A percentile compares a stretch with the other conserved stretches of the same genome.
These are phyloP conservation scores for Trametes villosa DNA, from an alignment of 768 basidiomycete genomes.

Conservation along the genomic window DNA sequence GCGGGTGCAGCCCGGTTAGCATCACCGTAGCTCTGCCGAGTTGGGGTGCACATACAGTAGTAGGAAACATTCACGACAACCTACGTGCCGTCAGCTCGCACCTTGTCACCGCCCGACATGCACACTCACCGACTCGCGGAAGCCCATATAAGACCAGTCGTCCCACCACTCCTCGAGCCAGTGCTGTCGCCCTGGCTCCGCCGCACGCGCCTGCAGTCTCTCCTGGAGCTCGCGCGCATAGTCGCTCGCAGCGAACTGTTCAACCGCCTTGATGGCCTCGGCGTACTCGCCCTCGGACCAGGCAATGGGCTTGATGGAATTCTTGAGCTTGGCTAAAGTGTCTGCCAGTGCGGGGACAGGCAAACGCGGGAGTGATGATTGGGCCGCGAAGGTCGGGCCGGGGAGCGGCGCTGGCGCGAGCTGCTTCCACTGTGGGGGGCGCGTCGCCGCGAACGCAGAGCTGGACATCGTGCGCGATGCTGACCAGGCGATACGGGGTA, in stretches of 20 bases:
- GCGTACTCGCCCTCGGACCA: conserved; percentile 62
- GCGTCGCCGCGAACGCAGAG: conserved; percentile 31
- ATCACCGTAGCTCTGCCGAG: too few species aligned
- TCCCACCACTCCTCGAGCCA: conserved; percentile 99
- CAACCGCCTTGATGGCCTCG: conserved; percentile 62
- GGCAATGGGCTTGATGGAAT: conserved; percentile 75
- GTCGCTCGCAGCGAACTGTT: conserved; percentile 54
- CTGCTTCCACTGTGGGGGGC: conserved; percentile 71
- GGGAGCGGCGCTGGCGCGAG: conserved; percentile 61
- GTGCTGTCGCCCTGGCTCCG: conserved; percentile 54
- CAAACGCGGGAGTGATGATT: conserved; percentile 66
- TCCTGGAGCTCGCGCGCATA: conserved; percentile 61
- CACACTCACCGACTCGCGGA: conserved; percentile 77
- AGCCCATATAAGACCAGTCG: conserved; percentile 77
- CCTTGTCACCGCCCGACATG: neutral
- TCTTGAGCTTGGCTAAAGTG: conserved; percentile 72
- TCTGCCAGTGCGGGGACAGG: conserved; percentile 73
- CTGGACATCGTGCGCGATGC: conserved; percentile 21
- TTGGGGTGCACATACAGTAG: conserved; percentile 60
- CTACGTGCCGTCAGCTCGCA: conserved; percentile 35
- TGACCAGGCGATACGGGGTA: conserved; percentile 18
- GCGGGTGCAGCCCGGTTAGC: too few species aligned
- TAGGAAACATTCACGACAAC: conserved; percentile 94
- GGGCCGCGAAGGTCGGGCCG: conserved; percentile 64
- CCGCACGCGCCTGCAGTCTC: conserved; percentile 58